These are phyloP conservation scores for Pontederia crassipes DNA, from an alignment of 176 grass and related monocot genomes.

Conservation along the genomic window DNA sequence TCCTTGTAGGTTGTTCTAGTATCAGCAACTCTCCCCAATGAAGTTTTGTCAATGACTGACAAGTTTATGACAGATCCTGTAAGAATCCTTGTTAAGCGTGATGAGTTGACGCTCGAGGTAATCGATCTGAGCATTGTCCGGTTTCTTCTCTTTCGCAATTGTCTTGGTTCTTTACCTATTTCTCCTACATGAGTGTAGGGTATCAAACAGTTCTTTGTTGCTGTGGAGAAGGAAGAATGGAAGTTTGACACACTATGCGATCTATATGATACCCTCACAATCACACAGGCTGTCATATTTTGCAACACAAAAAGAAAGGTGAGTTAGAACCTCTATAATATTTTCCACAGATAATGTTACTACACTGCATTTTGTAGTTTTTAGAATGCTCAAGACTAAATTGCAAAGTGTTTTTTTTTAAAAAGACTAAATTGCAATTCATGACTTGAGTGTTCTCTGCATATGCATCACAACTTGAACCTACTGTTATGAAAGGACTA, in stretches of 20 bases:
- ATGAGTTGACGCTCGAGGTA: constrained; percentile 97
- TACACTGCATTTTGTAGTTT: too few species aligned
- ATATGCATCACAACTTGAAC: too few species aligned
- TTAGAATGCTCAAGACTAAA: too few species aligned
- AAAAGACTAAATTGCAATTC: too few species aligned
- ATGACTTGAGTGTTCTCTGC: too few species aligned
- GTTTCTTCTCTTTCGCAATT: neutral
- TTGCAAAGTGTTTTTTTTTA: too few species aligned
- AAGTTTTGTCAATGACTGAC: constrained; percentile 88
- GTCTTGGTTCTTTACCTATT: constrained; percentile 3
- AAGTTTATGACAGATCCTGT: constrained; percentile 94
- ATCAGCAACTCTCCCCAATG: constrained; percentile 79
- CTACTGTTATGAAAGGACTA: too few species aligned
- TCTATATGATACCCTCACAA: constrained; percentile 92
- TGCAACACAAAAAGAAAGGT: constrained; percentile 97
- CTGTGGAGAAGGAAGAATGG: constrained; percentile 97
- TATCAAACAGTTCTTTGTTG: constrained; percentile 97
- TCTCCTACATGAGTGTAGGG: constrained; percentile 31
- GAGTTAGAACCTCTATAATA: neutral
- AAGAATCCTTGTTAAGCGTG: constrained; percentile 93
- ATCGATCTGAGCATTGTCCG: constrained; percentile 1
- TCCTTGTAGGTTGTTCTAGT: constrained; percentile 59
- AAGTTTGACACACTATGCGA: constrained; percentile 96
- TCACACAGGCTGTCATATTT: constrained; percentile 98
- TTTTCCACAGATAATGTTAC: too few species aligned